phyloP scores from a whole-genome alignment of 2,329 filamentous ascomycete genomes.

The Fusarium transvaalense region DNA sequence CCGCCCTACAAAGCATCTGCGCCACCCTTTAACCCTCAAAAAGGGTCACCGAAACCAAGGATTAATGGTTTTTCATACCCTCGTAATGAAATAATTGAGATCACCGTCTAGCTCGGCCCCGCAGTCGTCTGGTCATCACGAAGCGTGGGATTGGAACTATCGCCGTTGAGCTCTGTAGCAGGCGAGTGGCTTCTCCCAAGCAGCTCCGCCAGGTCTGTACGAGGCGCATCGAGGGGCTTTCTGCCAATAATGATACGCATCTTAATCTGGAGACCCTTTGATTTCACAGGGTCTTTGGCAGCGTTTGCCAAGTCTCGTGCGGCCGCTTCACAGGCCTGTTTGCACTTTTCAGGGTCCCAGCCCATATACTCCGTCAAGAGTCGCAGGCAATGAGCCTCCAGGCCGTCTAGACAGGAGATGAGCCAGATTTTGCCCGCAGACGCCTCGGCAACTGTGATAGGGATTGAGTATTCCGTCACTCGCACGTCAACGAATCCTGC shows the following conservation, averaged over 20 bases:
- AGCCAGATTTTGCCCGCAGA: constrained; percentile 67
- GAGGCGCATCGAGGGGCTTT: constrained; percentile 58
- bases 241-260: constrained; percentile 63
- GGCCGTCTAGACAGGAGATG: constrained; percentile 62
- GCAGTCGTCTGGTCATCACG: constrained; percentile 32
- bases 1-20: constrained; percentile 39
- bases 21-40: constrained; percentile 36
- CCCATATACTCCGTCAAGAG: constrained; percentile 65
- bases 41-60: constrained; percentile 6
- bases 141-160: constrained; percentile 45
- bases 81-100: constrained; percentile 8
- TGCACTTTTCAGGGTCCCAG: constrained; percentile 64
- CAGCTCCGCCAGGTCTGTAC: constrained; percentile 36
- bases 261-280: constrained; percentile 60
- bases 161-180: constrained; percentile 34
- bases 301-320: constrained; percentile 63
- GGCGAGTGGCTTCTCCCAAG: constrained; percentile 37
- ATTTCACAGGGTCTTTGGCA: constrained; percentile 60
- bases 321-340: constrained; percentile 60
- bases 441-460: constrained; percentile 60
- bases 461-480: constrained; percentile 62
- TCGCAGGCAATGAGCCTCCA: constrained; percentile 64
- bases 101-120: constrained; percentile 3
- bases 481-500: constrained; percentile 66
- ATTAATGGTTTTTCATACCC: constrained; percentile 12